Evolutionary conservation across 2,329 filamentous ascomycete species (phyloP).

Genomic region (Venturia effusa): DNA sequence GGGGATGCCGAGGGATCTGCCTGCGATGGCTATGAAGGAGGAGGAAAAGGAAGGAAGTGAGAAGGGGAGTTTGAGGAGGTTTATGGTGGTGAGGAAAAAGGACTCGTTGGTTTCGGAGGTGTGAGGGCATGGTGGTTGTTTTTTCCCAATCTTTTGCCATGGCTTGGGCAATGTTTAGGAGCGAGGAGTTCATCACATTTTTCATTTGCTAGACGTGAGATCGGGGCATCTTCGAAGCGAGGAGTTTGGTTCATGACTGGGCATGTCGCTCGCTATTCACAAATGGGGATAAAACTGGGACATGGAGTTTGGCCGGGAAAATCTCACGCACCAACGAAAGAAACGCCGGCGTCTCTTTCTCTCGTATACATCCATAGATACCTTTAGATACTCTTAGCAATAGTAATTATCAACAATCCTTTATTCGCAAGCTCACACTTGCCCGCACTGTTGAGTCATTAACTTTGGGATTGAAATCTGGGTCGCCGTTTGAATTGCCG

Average conservation of each 20-base stretch:
- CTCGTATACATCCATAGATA: not conserved
- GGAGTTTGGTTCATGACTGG: not conserved
- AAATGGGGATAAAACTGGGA: not conserved
- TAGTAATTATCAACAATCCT: too few species aligned
- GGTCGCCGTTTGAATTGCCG: too few species aligned
- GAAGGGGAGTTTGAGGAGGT: not conserved
- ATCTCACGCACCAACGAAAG: not conserved
- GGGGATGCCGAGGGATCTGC: slow-evolving; percentile 17
- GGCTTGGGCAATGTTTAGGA: not conserved
- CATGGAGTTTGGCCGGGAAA: not conserved
- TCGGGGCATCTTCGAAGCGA: not conserved
- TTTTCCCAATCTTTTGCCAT: not conserved
- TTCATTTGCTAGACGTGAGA: not conserved
- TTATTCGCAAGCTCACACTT: too few species aligned
- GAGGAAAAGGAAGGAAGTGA: not conserved
- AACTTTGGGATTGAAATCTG: too few species aligned
- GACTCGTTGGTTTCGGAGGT: not conserved
- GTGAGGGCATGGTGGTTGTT: not conserved
- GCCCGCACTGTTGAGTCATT: too few species aligned
- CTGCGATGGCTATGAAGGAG: not conserved
- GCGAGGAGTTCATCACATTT: not conserved
- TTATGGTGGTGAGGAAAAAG: not conserved
- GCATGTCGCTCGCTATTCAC: not conserved
- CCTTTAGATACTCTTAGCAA: not conserved
- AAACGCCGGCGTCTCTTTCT: not conserved